Evolutionary conservation across 176 grass and related monocot species (phyloP), one percentile per base, ranked within the genome.

Genomic region (Phoenix dactylifera): DNA sequence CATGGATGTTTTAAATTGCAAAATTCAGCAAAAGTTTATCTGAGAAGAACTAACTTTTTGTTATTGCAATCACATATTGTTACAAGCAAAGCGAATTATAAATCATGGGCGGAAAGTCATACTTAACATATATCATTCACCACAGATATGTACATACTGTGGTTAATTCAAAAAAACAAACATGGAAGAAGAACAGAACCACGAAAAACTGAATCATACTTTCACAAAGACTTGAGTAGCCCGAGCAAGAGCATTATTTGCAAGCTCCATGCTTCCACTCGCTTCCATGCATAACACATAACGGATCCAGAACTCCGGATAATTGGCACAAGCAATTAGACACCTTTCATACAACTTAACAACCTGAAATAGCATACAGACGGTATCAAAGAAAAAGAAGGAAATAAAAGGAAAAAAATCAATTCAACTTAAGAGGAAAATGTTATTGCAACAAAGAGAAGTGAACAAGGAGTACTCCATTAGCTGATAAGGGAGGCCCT

Each of bases 211-310:
- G 7, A 16, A 57, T 57, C 22, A 70, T 90, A 92, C 93, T 87
- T 97, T 98, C 24, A 98, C 93, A 85, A 98, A 98, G 32, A 98
- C 84, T 66, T 91, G 87, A 74, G 93, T 89, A 44, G 93, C 87
- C 61, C 93, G 88, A 72, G 81, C 79, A 81, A 98, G 76, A 26
- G 93, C 93, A 88, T 98, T 98, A 74, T 76, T 92, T 58, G 93
- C 87, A 57, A 98, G 84, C 60, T 98, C 93, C 68, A 98, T 73
- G 67, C 84, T 98, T 74, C 76, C 81, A 75, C 74, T 88, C 57
- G 62, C 73, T 54, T 98, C 87, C 93, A 98, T 98, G 67, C 77
- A 87, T 70, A 85, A 64, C 26, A 98, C 93, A 76, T 98, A 98
- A 44, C 93, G 93, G 30, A 83, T 98, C 93, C 93, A 98, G 53